Base-by-base conservation (phyloP, 306 rosid species). In the Oemleria cerasiformis region DNA sequence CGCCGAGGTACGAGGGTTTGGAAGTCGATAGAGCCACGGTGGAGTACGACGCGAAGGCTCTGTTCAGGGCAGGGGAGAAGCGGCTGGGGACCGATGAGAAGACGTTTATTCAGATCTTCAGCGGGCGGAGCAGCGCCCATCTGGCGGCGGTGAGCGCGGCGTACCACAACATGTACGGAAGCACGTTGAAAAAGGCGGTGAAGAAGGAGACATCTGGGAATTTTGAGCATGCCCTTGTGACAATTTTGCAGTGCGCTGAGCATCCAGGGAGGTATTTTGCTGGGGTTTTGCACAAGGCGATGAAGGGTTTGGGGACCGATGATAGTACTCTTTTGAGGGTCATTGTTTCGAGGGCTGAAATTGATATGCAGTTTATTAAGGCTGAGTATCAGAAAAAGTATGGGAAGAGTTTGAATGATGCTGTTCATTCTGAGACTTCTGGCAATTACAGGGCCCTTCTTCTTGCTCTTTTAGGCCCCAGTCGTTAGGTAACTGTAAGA, bases 401-500 rank as follows among this genome's bases (percentile, higher is more conserved):
- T 76, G 65, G 70, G 55, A 90, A 86, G 85, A 81, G 86, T 0
- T 67, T 88, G 79, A 76, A 81, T 20, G 86, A 86, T 76, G 92
- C 87, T 7, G 96, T 92, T 51, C 85, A 79, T 67, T 90, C 98
- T 0, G 98, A 90, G 75, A 92, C 96, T 17, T 92, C 98, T 0
- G 86, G 96, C 36, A 67, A 75, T 73, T 92, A 92, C 81, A 73
- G 84, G 78, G 75, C 85, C 51, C 90, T 92, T 42, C 96, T 92
- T 66, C 88, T 92, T 53, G 23, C 83, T 56, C 87, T 92, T 65
- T 68, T 92, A 71, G 96, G 96, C 44, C 86, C 88, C 71, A 77
- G 83, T 56, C 79, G 76, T 49, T 85, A 82, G 65, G 42, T 7
- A 0, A 20, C 36, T 14, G 10, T 0, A 13, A 19, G 36, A 30